Evolutionary conservation across 2,329 filamentous ascomycete species (phyloP).

Genomic region (Penicillium sp.): DNA sequence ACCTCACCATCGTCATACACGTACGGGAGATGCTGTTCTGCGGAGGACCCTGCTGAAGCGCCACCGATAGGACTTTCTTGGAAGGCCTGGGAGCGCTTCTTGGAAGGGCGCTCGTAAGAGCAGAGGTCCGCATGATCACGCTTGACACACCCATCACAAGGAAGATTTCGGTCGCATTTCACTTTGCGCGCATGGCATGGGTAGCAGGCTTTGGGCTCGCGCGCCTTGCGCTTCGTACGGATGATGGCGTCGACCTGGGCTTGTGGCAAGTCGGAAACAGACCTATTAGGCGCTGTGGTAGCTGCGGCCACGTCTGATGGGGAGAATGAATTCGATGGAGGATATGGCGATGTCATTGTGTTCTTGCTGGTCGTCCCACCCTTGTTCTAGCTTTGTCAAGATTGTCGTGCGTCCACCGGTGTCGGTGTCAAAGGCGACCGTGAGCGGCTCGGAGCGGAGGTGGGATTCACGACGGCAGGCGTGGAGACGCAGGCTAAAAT

Average conservation of each 20-base stretch:
- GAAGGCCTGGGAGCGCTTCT: conserved; percentile 42
- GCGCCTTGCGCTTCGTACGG: conserved; percentile 50
- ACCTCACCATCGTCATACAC: conserved; percentile 24
- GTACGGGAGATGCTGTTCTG: conserved; percentile 12
- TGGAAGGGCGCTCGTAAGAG: conserved; percentile 52
- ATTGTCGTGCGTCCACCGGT: conserved; percentile 8
- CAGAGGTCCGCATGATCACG: conserved; percentile 53
- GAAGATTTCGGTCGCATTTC: conserved; percentile 53
- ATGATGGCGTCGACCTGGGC: conserved; percentile 52
- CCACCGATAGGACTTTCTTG: conserved; percentile 24
- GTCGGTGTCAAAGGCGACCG: conserved; percentile 7
- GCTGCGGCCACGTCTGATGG: conserved; percentile 31
- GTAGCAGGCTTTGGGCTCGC: conserved; percentile 52
- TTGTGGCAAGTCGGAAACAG: conserved; percentile 46
- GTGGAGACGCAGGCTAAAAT: neutral
- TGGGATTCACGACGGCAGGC: neutral
- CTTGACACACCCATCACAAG: conserved; percentile 53
- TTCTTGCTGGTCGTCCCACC: neutral
- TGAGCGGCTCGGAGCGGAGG: neutral
- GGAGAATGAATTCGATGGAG: conserved; percentile 33
- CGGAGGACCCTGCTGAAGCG: conserved; percentile 9
- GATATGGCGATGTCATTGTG: conserved; percentile 36
- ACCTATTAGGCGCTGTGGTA: conserved; percentile 26
- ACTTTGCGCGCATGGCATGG: conserved; percentile 52
- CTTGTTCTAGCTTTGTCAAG: conserved; percentile 4